Conservation (phyloP, 129 eudicot species). For the Mikania micrantha region DNA sequence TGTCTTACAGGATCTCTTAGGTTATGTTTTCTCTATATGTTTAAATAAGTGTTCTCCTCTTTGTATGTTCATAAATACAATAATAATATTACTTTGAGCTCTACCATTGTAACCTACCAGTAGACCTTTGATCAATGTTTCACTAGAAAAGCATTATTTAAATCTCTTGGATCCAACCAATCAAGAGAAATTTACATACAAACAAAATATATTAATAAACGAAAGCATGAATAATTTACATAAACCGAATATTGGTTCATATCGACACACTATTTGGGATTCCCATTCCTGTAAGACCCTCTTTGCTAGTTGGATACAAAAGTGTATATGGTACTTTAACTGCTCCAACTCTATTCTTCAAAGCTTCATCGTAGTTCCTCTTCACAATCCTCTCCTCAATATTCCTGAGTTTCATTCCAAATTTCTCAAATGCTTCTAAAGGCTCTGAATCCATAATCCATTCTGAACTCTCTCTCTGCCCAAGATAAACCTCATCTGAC, state of each 20-base stretch:
- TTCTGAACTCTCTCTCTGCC: constrained; percentile 50
- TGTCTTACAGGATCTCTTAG: too few species aligned
- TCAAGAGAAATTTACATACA: background rate
- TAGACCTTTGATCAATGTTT: background rate
- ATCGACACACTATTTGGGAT: constrained; percentile 71
- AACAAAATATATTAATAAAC: background rate
- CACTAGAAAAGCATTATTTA: background rate
- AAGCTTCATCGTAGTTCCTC: constrained; percentile 38
- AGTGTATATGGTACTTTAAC: constrained; percentile 54
- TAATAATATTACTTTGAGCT: too few species aligned
- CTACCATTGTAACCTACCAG: too few species aligned
- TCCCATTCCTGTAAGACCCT: constrained; percentile 71
- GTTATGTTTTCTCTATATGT: too few species aligned
- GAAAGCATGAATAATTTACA: background rate
- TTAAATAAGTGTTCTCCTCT: too few species aligned
- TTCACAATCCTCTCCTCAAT: constrained; percentile 33
- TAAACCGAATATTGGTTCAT: constrained; percentile 8
- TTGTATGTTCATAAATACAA: too few species aligned
- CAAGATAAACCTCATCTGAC: constrained; percentile 56
- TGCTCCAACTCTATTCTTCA: constrained; percentile 48
- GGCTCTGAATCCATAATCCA: constrained; percentile 53
- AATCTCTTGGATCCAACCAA: too few species aligned
- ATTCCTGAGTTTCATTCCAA: constrained; percentile 36
- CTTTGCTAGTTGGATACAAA: constrained; percentile 56
- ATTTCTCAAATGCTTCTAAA: constrained; percentile 42